phyloP scores from a whole-genome alignment of 371 early-diverging fungal genomes.

The Mortierella sp. region DNA sequence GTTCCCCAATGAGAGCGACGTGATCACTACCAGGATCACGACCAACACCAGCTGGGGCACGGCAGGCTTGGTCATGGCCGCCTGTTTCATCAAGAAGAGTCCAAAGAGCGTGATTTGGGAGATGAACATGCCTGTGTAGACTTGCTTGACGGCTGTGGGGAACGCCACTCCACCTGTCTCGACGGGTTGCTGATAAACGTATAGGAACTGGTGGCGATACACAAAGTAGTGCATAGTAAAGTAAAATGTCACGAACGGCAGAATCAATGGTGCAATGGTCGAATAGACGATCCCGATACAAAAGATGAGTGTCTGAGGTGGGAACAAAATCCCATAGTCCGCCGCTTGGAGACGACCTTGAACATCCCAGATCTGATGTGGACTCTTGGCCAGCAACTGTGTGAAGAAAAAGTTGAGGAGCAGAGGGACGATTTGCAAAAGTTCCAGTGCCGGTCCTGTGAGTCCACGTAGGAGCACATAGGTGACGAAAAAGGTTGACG shows the following conservation, averaged over 20 bases:
- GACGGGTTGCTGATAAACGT: slow-evolving; percentile 74
- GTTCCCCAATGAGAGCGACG: slow-evolving; percentile 61
- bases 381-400: slow-evolving; percentile 73
- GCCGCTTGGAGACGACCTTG: slow-evolving; percentile 59
- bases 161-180: slow-evolving; percentile 78
- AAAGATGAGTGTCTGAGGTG: slow-evolving; percentile 56
- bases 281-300: slow-evolving; percentile 76
- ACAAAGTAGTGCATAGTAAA: slow-evolving; percentile 80
- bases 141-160: slow-evolving; percentile 73
- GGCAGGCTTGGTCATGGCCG: slow-evolving; percentile 26
- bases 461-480: slow-evolving; percentile 81
- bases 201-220: slow-evolving; percentile 83
- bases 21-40: slow-evolving; percentile 62
- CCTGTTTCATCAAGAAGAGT: slow-evolving; percentile 68
- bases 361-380: slow-evolving; percentile 70
- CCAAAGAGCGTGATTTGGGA: slow-evolving; percentile 78
- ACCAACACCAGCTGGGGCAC: slow-evolving; percentile 64
- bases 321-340: slow-evolving; percentile 64
- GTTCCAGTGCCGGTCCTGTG: slow-evolving; percentile 72
- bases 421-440: slow-evolving; percentile 75
- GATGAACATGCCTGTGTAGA: slow-evolving; percentile 75
- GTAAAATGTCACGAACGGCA: slow-evolving; percentile 80
- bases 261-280: slow-evolving; percentile 82
- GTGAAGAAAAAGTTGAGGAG: slow-evolving; percentile 71
- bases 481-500: slow-evolving; percentile 83